Evolutionary conservation across 1,284 basidiomycete species (phyloP), one percentile per base, ranked within the genome.

Genomic region (Apiotrichum brassicae): DNA sequence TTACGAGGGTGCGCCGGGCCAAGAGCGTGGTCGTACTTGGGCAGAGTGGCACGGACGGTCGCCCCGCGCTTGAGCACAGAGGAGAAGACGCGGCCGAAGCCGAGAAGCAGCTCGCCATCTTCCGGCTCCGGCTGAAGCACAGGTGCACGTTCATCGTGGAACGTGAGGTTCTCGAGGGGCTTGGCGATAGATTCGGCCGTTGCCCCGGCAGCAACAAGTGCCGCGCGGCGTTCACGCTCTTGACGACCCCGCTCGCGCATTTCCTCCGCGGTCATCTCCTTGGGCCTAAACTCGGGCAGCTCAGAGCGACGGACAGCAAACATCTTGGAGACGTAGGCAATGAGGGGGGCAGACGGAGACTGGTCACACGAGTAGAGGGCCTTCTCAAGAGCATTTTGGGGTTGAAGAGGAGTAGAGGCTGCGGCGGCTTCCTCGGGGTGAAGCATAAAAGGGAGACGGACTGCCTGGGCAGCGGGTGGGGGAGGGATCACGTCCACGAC

Each of bases 321-420:
- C 94, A 98, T 98, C 72, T 98, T 98, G 77, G 89, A 95, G 47
- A 98, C 87, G 69, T 94, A 95, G 4, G 84, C 89, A 13, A 84
- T 81, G n/a, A 91, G 76, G 48, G 75, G 80, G 0, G 83, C 81
- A 4, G 78, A 77, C 3, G 80, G 63, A 1, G 66, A 75, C n/a
- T 80, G 78, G 52, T 82, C 80, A 48, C 88, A 87, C 0, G 78
- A 72, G 73, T 86, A 97, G 11, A 98, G 76, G 52, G 87, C 85
- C 56, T 77, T 74, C 70, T 98, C 93, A 22, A 95, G 76, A 58
- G 84, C 83, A 66, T 85, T 89, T 58, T 80, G 82, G 3, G 90
- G 83, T 33, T 76, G 71, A 8, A 76, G 60, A 1, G 64, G 56
- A 0, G 60, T 60, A 0, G 58, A 46, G 1, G 65, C 57, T 1